phyloP scores from a whole-genome alignment of 495 filamentous ascomycete genomes.

The Penicilliopsis zonata region DNA sequence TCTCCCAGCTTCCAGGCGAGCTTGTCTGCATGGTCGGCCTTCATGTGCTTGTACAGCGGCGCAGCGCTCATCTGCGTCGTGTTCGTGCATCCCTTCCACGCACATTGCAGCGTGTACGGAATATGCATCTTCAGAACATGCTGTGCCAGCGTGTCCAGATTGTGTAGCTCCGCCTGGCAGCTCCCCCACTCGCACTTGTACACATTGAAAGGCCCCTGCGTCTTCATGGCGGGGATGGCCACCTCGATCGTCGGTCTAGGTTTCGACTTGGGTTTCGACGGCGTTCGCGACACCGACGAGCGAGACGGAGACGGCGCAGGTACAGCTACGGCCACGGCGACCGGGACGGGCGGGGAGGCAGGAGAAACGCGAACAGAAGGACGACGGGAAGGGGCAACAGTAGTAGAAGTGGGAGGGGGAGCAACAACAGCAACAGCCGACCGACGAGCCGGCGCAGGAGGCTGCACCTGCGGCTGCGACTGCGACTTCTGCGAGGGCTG shows the following conservation, averaged over 20 bases:
- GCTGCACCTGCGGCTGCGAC: too few species aligned
- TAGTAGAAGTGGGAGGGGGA: neutral
- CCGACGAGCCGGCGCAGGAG: too few species aligned
- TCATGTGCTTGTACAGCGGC: slow-evolving; percentile 48
- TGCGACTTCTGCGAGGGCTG: too few species aligned
- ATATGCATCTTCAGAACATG: slow-evolving; percentile 51
- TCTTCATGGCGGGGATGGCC: neutral
- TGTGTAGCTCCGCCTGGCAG: slow-evolving; percentile 63
- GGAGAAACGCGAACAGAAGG: too few species aligned
- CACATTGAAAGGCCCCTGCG: slow-evolving; percentile 20
- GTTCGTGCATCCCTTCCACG: slow-evolving; percentile 21
- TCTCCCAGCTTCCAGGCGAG: slow-evolving; percentile 56
- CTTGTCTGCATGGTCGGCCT: slow-evolving; percentile 43
- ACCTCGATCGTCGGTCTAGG: slow-evolving; percentile 5
- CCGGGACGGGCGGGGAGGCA: too few species aligned
- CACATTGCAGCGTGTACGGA: slow-evolving; percentile 17
- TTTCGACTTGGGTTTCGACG: neutral
- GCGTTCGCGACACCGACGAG: neutral
- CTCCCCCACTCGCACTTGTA: slow-evolving; percentile 52
- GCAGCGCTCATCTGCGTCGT: slow-evolving; percentile 13
- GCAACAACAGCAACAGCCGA: too few species aligned
- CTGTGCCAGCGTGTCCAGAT: slow-evolving; percentile 53
- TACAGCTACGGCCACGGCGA: too few species aligned
- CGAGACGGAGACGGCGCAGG: too few species aligned
- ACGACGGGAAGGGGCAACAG: neutral